Evolutionary conservation across 2,329 filamentous ascomycete genomes (phyloP).

Genomic region (Fusarium falciforme): DNA sequence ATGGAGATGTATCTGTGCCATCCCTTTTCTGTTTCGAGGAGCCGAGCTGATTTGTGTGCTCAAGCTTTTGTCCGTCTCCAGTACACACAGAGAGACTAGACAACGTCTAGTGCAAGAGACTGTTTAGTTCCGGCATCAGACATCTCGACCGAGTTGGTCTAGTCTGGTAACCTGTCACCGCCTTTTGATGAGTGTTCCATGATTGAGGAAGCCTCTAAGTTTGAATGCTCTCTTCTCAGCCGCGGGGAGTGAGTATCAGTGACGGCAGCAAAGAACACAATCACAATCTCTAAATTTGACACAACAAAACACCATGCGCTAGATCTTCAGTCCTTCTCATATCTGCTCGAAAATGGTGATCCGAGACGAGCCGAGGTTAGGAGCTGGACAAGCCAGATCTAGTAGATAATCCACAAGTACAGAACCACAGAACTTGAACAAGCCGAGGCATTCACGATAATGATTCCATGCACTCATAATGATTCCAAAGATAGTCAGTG

Average conservation of each 20-base stretch:
- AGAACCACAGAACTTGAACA: neutral
- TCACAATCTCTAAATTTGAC: neutral
- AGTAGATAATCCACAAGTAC: neutral
- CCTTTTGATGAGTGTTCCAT: neutral
- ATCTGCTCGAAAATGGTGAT: neutral
- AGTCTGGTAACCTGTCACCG: neutral
- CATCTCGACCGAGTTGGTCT: neutral
- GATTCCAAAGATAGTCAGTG: neutral
- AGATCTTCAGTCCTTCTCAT: neutral
- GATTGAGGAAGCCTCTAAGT: neutral
- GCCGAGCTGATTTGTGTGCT: neutral
- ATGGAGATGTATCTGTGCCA: neutral
- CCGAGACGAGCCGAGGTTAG: neutral
- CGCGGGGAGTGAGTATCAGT: neutral
- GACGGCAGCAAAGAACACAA: neutral
- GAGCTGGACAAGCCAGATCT: accelerated
- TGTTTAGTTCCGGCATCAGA: neutral
- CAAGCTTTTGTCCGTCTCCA: neutral
- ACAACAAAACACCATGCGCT: neutral
- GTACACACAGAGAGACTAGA: neutral
- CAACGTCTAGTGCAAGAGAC: neutral
- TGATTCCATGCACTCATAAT: neutral
- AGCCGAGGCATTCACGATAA: neutral
- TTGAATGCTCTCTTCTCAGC: neutral
- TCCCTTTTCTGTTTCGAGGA: neutral